Conservation (phyloP, 495 filamentous ascomycete species). For the Lichenothelia convexa region DNA sequence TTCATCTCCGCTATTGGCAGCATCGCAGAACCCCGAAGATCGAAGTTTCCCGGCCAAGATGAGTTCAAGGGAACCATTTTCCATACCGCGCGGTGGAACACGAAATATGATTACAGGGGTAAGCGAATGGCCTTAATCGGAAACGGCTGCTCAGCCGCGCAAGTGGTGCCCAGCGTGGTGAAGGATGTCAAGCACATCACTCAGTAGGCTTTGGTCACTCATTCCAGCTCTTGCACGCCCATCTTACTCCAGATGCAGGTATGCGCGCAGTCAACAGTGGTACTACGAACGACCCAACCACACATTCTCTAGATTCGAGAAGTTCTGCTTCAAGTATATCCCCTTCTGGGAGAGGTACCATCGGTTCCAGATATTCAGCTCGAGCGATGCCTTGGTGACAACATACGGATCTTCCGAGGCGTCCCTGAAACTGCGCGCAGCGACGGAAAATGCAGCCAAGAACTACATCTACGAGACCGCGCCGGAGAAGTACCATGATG, state of each 20-base stretch:
- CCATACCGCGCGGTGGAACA: conserved; percentile 41
- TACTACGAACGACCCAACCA: conserved; percentile 19
- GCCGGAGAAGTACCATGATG: conserved; percentile 24
- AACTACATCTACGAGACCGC: conserved; percentile 21
- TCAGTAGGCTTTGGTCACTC: too few species aligned
- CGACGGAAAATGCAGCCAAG: conserved; percentile 7
- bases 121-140: conserved; percentile 43
- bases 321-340: conserved; percentile 11
- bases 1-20: conserved; percentile 15
- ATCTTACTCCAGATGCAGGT: too few species aligned
- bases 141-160: conserved; percentile 37
- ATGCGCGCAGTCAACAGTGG: conserved; percentile 21
- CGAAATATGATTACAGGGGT: conserved; percentile 23
- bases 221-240: too few species aligned
- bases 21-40: conserved; percentile 4
- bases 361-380: conserved; percentile 15
- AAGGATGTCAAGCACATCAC: conserved; percentile 14
- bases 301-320: conserved; percentile 10
- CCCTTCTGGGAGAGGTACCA: conserved; percentile 15
- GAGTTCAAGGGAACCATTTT: conserved; percentile 35
- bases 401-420: conserved; percentile 13
- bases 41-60: conserved; percentile 31
- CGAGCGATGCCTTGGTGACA: conserved; percentile 12
- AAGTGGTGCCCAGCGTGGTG: conserved; percentile 24
- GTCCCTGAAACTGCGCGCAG: not conserved